phyloP scores from a whole-genome alignment of 495 filamentous ascomycete species.

The Rusavskia elegans region DNA sequence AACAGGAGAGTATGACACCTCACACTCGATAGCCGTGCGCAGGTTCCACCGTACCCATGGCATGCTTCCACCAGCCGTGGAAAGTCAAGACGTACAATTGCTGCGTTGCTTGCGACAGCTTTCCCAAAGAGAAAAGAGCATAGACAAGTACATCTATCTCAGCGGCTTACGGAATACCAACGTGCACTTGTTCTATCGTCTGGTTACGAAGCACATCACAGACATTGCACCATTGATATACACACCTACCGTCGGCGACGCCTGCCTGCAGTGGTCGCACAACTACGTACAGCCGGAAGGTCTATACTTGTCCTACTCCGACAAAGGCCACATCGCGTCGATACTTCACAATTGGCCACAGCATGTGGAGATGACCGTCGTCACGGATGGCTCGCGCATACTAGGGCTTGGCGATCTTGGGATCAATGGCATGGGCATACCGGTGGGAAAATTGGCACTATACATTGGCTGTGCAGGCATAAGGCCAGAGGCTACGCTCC shows the following conservation, averaged over 20 bases:
- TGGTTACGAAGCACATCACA: slow-evolving; percentile 80
- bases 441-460: slow-evolving; percentile 83
- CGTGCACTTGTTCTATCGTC: slow-evolving; percentile 84
- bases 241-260: slow-evolving; percentile 93
- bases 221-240: slow-evolving; percentile 92
- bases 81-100: slow-evolving; percentile 53
- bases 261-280: slow-evolving; percentile 87
- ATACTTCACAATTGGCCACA: slow-evolving; percentile 87
- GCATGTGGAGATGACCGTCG: slow-evolving; percentile 86
- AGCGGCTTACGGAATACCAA: slow-evolving; percentile 77
- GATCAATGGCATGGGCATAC: slow-evolving; percentile 95
- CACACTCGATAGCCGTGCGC: slow-evolving; percentile 46
- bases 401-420: slow-evolving; percentile 91
- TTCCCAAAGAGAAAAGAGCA: slow-evolving; percentile 54
- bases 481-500: slow-evolving; percentile 78
- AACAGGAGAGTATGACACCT: slow-evolving; percentile 41
- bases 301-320: slow-evolving; percentile 82
- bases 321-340: slow-evolving; percentile 64
- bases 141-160: slow-evolving; percentile 94
- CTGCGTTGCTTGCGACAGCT: slow-evolving; percentile 61
- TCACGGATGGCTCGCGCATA: slow-evolving; percentile 94
- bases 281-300: slow-evolving; percentile 92
- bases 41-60: slow-evolving; percentile 57
- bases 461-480: slow-evolving; percentile 97
- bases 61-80: slow-evolving; percentile 52